phyloP scores from a whole-genome alignment of 208 protist species.

The Crithidia fasciculata region DNA sequence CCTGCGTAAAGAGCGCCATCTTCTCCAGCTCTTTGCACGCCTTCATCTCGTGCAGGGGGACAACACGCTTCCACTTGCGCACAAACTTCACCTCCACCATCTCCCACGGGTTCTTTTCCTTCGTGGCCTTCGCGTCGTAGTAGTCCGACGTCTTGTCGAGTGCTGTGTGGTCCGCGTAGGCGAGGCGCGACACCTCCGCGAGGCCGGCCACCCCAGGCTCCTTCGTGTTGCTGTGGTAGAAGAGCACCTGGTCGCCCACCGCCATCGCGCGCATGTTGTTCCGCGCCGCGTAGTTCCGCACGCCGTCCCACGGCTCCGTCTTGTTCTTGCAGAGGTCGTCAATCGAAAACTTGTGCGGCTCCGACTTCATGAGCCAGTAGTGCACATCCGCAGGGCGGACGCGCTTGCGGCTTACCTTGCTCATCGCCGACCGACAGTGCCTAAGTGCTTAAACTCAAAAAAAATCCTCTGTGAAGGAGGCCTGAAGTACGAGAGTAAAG shows the following conservation, averaged over 20 bases:
- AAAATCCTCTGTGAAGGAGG: neutral
- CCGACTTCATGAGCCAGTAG: conserved; percentile 90
- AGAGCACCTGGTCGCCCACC: conserved; percentile 75
- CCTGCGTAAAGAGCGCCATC: conserved; percentile 77
- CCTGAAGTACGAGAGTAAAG: neutral
- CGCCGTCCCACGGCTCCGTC: conserved; percentile 81
- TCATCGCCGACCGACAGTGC: too few relatives aligned
- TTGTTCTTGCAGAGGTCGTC: conserved; percentile 62
- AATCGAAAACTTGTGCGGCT: conserved; percentile 85
- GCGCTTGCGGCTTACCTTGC: conserved; percentile 49
- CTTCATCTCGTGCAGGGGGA: conserved; percentile 66
- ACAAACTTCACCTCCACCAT: conserved; percentile 88
- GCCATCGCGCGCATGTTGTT: conserved; percentile 89
- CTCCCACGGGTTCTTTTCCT: conserved; percentile 80
- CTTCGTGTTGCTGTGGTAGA: conserved; percentile 90
- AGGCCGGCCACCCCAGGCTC: conserved; percentile 76
- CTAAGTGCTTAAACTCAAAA: too few relatives aligned
- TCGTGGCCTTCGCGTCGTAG: conserved; percentile 66
- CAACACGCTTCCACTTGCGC: conserved; percentile 57
- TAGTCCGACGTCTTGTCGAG: conserved; percentile 78
- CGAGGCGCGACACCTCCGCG: conserved; percentile 54
- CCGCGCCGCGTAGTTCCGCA: conserved; percentile 86
- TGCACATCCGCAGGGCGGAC: conserved; percentile 39
- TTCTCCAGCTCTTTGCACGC: conserved; percentile 46
- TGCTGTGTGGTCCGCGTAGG: conserved; percentile 82